Evolutionary conservation across 352 stramenopile species (phyloP).

Genomic region (Phytophthora citrophthora): DNA sequence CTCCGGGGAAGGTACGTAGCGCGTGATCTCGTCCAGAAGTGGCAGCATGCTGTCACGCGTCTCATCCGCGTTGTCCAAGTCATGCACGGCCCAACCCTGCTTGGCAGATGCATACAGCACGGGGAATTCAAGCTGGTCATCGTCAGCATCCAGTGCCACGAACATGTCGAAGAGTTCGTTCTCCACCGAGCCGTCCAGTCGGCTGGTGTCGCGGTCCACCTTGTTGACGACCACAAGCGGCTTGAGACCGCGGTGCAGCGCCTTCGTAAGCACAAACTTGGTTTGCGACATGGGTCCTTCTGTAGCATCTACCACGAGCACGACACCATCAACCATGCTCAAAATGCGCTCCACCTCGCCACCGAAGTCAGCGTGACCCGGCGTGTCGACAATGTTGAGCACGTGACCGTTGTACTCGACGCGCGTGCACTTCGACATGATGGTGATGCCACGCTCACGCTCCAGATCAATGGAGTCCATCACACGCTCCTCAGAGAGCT

Average conservation of each 20-base stretch:
- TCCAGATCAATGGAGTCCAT: slow-evolving; percentile 99
- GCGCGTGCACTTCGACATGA: slow-evolving; percentile 98
- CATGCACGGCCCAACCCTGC: slow-evolving; percentile 95
- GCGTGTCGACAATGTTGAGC: slow-evolving; percentile 98
- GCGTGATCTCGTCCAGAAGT: slow-evolving; percentile 97
- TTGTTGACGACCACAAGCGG: slow-evolving; percentile 99
- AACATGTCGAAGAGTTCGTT: slow-evolving; percentile 98
- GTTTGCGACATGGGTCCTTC: slow-evolving; percentile 98
- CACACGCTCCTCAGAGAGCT: slow-evolving; percentile 86
- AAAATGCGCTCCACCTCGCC: slow-evolving; percentile 98
- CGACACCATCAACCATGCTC: slow-evolving; percentile 97
- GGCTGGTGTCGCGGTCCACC: slow-evolving; percentile 93
- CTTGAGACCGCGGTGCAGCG: slow-evolving; percentile 92
- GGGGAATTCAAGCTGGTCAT: slow-evolving; percentile 97
- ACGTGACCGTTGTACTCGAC: slow-evolving; percentile 94
- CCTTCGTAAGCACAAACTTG: slow-evolving; percentile 99
- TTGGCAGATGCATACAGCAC: slow-evolving; percentile 96
- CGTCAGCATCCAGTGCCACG: slow-evolving; percentile 91
- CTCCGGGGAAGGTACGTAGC: slow-evolving; percentile 91
- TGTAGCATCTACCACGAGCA: slow-evolving; percentile 97
- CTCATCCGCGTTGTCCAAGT: slow-evolving; percentile 80
- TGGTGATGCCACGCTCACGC: slow-evolving; percentile 98
- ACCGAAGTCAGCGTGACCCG: slow-evolving; percentile 98
- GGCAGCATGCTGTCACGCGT: slow-evolving; percentile 91
- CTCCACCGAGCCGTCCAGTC: slow-evolving; percentile 94